Base-by-base conservation (phyloP, 73 alveolate genomes). In the Symbiodinium pilosum region DNA sequence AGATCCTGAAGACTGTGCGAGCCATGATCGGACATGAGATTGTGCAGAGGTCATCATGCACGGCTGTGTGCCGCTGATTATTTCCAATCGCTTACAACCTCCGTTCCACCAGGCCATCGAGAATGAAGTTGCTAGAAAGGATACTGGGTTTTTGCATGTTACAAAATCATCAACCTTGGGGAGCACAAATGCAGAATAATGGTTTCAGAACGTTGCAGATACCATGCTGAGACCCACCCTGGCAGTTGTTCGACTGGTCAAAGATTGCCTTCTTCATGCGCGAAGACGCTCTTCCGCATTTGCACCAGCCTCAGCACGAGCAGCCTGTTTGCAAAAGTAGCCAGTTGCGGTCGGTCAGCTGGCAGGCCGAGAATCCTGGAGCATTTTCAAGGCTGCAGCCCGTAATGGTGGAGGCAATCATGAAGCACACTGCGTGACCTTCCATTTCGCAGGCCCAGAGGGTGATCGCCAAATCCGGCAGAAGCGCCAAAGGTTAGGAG, bases 51-150 rank as follows among this genome's bases (percentile, higher is more conserved):
- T 91, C 83, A 91, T 91, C 39, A 69, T 91, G 87, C 97, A 91
- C 44, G 97, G 97, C 87, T 91, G 97, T 47, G 97, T 91, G 56
- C 97, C 97, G 59, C 38, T 91, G 83, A 91, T 91, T 54, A 91
- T 91, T 86, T 91, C 97, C 52, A 91, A 91, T 69, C 87, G 97
- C 38, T 43, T 91, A 34, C 97, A 91, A 77, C 97, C 97, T 14
- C 97, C 97, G 9, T 71, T 91, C 30, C 97, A 91, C 42, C 26
- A 91, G 97, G 97, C 47, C 73, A 2, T 32, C 64, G 81, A 43
- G 52, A 20, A 64, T 28, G 30, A 9, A 5, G 81, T 64, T 20
- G 4, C 34, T 28, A 47, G 59, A 6, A 47, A 47, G 59, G 21
- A 47, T 28, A 38, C 34, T 64, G 81, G 39, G 30, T 64, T n/a